A percentile compares a stretch with the other conserved stretches of the same genome.
phyloP scores from a whole-genome alignment of 2,329 filamentous ascomycete species.

The Alternaria dauci region DNA sequence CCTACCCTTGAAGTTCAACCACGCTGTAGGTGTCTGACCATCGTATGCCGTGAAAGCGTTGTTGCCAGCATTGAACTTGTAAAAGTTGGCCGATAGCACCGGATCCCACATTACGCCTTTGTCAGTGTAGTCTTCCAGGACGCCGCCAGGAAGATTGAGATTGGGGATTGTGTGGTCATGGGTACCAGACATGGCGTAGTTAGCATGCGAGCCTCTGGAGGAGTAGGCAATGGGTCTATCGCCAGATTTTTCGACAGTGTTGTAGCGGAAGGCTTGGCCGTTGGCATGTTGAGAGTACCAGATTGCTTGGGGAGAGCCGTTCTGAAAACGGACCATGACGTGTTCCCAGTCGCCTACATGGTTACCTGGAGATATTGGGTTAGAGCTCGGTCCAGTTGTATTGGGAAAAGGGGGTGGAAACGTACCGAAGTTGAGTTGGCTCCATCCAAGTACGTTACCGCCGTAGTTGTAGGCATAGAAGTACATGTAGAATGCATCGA shows the following conservation, averaged over 20 bases:
- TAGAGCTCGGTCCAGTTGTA: background rate
- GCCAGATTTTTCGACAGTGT: slow-evolving; percentile 61
- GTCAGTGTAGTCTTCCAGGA: slow-evolving; percentile 64
- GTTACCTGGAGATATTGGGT: slow-evolving; percentile 50
- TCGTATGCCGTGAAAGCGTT: slow-evolving; percentile 60
- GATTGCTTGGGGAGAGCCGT: slow-evolving; percentile 63
- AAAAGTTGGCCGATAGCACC: slow-evolving; percentile 62
- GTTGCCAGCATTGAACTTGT: slow-evolving; percentile 58
- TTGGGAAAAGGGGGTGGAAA: background rate
- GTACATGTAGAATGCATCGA: slow-evolving; percentile 71
- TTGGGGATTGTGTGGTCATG: slow-evolving; percentile 72
- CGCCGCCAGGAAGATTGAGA: slow-evolving; percentile 63
- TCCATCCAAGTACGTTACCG: slow-evolving; percentile 56
- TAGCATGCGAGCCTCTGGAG: slow-evolving; percentile 69
- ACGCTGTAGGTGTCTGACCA: slow-evolving; percentile 59
- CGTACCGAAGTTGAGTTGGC: slow-evolving; percentile 55
- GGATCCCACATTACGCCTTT: slow-evolving; percentile 69
- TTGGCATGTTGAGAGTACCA: slow-evolving; percentile 71
- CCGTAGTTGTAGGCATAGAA: slow-evolving; percentile 68
- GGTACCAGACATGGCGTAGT: slow-evolving; percentile 66
- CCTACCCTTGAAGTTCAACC: slow-evolving; percentile 64
- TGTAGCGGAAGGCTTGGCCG: slow-evolving; percentile 70
- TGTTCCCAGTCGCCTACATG: slow-evolving; percentile 75
- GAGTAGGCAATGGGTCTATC: slow-evolving; percentile 65
- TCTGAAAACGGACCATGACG: slow-evolving; percentile 70